These are phyloP conservation scores for Macaranga tanarius DNA, from an alignment of 441 rosid genomes.

Conservation along the genomic window DNA sequence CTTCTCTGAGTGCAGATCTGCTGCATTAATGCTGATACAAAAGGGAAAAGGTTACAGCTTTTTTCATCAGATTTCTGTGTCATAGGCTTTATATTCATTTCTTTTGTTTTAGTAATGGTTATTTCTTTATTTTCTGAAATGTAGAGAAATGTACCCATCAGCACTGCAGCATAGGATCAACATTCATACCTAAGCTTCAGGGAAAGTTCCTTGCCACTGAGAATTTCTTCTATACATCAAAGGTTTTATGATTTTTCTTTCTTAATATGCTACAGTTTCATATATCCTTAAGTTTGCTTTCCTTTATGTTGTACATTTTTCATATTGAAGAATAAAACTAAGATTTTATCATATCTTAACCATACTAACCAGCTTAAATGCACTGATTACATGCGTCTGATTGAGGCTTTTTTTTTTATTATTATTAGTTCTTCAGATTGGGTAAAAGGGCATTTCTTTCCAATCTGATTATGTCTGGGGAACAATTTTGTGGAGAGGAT, in stretches of 20 bases:
- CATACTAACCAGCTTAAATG: not conserved
- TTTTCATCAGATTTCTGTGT: conserved; percentile 12
- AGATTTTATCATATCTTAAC: not conserved
- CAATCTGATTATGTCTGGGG: conserved; percentile 56
- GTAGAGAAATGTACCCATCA: conserved; percentile 65
- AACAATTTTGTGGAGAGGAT: conserved; percentile 78
- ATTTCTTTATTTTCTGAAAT: conserved; percentile 22
- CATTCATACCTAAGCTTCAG: conserved; percentile 67
- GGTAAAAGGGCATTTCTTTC: conserved; percentile 52
- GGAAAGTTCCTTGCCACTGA: conserved; percentile 85
- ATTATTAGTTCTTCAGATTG: conserved; percentile 71
- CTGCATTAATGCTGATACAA: conserved; percentile 55
- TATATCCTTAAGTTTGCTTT: not conserved
- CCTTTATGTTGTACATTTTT: no score
- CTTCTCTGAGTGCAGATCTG: conserved; percentile 86
- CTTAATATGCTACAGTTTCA: conserved; percentile 5
- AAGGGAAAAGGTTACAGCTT: conserved; percentile 60
- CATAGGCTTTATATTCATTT: not conserved
- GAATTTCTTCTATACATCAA: conserved; percentile 79
- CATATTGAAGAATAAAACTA: no score
- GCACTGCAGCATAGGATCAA: conserved; percentile 68
- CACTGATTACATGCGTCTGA: conserved; percentile 3
- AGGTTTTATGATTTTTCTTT: conserved; percentile 40
- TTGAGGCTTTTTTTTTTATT: conserved; percentile 5
- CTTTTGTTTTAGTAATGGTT: not conserved